Base-by-base conservation (phyloP, 441 rosid genomes). In the Adansonia madagascariensis region DNA sequence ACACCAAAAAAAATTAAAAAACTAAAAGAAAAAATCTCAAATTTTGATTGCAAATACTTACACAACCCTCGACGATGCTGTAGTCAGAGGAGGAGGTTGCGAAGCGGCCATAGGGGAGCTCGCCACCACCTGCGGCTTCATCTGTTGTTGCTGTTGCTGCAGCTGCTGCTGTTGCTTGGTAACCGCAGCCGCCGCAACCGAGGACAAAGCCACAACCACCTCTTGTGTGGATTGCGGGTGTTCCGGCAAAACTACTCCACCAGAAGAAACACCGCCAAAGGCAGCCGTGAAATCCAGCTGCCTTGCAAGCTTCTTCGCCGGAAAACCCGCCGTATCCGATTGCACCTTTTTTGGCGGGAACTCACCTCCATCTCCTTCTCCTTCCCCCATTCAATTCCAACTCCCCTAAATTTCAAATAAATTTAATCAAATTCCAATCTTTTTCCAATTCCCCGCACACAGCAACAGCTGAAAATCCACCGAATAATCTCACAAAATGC, bases 261-360 rank as follows among this genome's bases (percentile, higher is more conserved):
- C 77, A 72, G 79, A 75, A 79, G 78, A 24, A 67, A 65, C 73
- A 65, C 75, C 80, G 49, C 68, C 79, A 63, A 79, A 47, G 62
- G 83, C 78, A 57, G 77, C 86, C 71, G 92, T 88, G 86, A 92
- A 92, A 89, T 94, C 97, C 77, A 94, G 87, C 77, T 94, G 97
- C 85, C 95, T 81, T 18, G 97, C 97, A 22, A 90, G 84, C 80
- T 86, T 92, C 91, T 87, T 89, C 11, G 86, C 89, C 69, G 90
- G 91, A 31, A 86, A 85, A 79, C 82, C 91, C 69, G 68, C 77
- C 49, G 62, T 10, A 17, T 82, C 90, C 72, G 90, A 78, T 77
- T 85, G 85, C 75, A 46, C 60, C 82, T 88, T 87, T 74, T 86
- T 88, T 67, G 88, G 86, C 83, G 90, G 87, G 89, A 81, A 74